Evolutionary conservation across 768 basidiomycete species (phyloP).

Genomic region (Suillus clintonianus): DNA sequence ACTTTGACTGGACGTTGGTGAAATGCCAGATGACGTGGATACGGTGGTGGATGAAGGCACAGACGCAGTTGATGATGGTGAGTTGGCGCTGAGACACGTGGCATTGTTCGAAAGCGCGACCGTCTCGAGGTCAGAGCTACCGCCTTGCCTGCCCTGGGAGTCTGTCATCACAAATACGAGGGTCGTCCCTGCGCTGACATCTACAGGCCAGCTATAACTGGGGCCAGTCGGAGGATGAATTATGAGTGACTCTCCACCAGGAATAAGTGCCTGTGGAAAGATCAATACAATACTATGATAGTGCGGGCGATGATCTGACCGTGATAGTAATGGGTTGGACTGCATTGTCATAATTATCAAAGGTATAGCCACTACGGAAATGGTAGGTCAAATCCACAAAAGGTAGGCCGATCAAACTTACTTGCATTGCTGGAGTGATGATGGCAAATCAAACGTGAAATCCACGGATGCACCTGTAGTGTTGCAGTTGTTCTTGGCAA

Average conservation of each 20-base stretch:
- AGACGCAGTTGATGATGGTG: constrained; percentile 53
- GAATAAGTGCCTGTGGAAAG: constrained; percentile 55
- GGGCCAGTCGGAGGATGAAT: constrained; percentile 38
- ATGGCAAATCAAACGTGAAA: constrained; percentile 53
- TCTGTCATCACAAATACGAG: constrained; percentile 61
- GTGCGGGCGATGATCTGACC: constrained; percentile 33
- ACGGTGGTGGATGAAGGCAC: constrained; percentile 25
- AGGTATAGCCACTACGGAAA: constrained; percentile 43
- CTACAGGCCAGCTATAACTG: constrained; percentile 55
- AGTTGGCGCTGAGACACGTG: constrained; percentile 52
- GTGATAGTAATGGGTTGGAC: constrained; percentile 55
- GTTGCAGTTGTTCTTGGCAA: constrained; percentile 47
- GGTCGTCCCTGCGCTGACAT: constrained; percentile 58
- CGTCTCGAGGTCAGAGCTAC: constrained; percentile 52
- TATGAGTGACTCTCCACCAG: constrained; percentile 54
- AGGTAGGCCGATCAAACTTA: constrained; percentile 24
- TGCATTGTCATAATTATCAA: constrained; percentile 48
- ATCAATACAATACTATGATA: background rate
- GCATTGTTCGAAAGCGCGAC: constrained; percentile 50
- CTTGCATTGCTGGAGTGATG: constrained; percentile 64
- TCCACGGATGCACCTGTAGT: constrained; percentile 43
- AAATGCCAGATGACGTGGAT: constrained; percentile 14
- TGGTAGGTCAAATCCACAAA: background rate
- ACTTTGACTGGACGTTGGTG: constrained; percentile 18
- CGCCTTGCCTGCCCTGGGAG: constrained; percentile 52